Evolutionary conservation across 202 grass and related monocot genomes (phyloP).

Genomic region (Digitaria exilis): DNA sequence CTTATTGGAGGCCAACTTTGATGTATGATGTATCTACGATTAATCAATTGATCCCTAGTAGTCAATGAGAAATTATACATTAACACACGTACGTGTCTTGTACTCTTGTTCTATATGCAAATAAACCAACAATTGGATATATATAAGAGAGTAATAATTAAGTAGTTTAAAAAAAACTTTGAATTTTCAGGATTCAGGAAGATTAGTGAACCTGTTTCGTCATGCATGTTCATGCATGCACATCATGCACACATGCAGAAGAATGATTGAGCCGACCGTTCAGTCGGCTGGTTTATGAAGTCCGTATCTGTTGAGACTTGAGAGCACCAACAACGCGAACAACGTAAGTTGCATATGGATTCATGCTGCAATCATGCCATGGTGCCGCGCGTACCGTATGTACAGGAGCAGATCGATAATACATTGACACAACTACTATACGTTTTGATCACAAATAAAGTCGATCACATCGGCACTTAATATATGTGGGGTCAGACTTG

Average conservation of each 20-base stretch:
- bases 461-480: neutral
- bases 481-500: neutral
- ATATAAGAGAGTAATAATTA: no score
- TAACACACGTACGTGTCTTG: neutral
- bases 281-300: neutral
- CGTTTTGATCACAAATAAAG: neutral
- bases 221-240: neutral
- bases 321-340: neutral
- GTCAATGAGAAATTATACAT: neutral
- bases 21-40: neutral
- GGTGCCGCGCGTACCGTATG: neutral
- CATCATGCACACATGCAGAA: neutral
- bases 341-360: neutral
- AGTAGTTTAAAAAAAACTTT: no score
- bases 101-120: neutral
- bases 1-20: neutral
- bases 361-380: neutral
- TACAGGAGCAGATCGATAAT: neutral
- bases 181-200: neutral
- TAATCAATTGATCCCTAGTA: neutral
- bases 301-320: neutral
- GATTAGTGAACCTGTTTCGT: neutral
- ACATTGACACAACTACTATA: neutral
- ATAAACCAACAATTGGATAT: neutral
- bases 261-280: neutral